These are phyloP conservation scores for Proliferodiscus dingleyae DNA, from an alignment of 2,329 filamentous ascomycete species.

Conservation along the genomic window DNA sequence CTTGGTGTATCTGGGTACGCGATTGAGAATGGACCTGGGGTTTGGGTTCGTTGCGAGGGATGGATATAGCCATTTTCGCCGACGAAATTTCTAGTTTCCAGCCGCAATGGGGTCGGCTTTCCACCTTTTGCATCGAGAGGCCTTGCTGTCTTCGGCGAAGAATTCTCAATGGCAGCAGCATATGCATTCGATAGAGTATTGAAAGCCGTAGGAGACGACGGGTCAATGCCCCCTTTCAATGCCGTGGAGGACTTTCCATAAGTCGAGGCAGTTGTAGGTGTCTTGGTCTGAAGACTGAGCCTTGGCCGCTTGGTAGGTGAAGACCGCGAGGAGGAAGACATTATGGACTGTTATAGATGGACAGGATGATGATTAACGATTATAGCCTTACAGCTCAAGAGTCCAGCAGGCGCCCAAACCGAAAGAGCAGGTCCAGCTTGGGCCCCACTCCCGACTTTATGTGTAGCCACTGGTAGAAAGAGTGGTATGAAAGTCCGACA, in stretches of 20 bases:
- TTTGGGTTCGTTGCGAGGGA: constrained; percentile 29
- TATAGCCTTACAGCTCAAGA: constrained; percentile 19
- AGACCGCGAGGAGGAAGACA: constrained; percentile 25
- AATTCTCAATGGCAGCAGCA: constrained; percentile 56
- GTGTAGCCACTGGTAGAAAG: constrained; percentile 1
- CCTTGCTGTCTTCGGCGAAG: constrained; percentile 42
- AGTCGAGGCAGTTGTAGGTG: constrained; percentile 37
- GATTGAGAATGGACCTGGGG: constrained; percentile 30
- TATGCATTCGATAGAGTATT: constrained; percentile 65
- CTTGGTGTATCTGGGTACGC: constrained; percentile 31
- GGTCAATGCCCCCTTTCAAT: constrained; percentile 43
- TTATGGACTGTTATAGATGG: constrained; percentile 22
- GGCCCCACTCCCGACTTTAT: constrained; percentile 7
- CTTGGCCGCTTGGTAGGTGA: constrained; percentile 40
- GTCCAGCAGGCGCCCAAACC: constrained; percentile 1
- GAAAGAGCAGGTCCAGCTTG: constrained; percentile 1
- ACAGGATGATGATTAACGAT: constrained; percentile 27
- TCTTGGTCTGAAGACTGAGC: constrained; percentile 52
- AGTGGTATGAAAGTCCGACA: not conserved
- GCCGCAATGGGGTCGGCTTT: constrained; percentile 27
- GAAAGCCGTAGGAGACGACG: constrained; percentile 57
- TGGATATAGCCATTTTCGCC: constrained; percentile 18
- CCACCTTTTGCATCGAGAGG: constrained; percentile 39
- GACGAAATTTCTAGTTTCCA: constrained; percentile 26
- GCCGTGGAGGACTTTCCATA: constrained; percentile 39